phyloP scores from a whole-genome alignment of 2,329 filamentous ascomycete species.

The Fusarium sp. region DNA sequence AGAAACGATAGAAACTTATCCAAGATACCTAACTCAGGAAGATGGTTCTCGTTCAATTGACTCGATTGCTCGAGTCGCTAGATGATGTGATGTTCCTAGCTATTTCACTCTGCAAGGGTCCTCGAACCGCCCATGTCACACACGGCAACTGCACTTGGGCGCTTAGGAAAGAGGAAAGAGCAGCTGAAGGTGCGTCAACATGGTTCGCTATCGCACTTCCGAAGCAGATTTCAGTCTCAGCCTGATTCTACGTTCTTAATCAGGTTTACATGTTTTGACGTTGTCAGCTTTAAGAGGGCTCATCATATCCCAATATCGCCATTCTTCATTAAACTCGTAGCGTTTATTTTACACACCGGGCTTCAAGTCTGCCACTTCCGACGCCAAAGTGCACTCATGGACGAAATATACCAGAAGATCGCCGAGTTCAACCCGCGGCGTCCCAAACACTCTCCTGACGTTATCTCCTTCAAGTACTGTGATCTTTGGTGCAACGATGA shows the following conservation, averaged over 20 bases:
- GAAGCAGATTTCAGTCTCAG: not conserved
- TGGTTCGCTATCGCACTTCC: not conserved
- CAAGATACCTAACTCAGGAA: not conserved
- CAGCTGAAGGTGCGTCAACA: slow-evolving; percentile 14
- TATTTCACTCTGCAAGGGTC: slow-evolving; percentile 15
- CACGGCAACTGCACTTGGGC: not conserved
- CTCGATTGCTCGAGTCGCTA: not conserved
- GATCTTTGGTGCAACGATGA: slow-evolving; percentile 47
- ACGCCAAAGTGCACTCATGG: slow-evolving; percentile 40
- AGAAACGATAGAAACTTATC: not conserved
- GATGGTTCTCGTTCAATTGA: not conserved
- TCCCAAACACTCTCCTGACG: slow-evolving; percentile 26
- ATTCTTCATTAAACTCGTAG: not conserved
- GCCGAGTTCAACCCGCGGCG: slow-evolving; percentile 42
- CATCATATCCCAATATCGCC: not conserved
- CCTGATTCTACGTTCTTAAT: not conserved
- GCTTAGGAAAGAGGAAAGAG: slow-evolving; percentile 15
- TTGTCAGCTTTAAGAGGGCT: not conserved
- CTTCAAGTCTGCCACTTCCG: not conserved
- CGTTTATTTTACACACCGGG: not conserved
- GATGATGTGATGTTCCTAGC: not conserved
- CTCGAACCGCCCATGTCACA: slow-evolving; percentile 26
- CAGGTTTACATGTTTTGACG: not conserved
- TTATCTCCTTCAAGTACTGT: slow-evolving; percentile 43
- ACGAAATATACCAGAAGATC: slow-evolving; percentile 51